phyloP scores from a whole-genome alignment of 176 grass and related monocot species.

The Ensete glaucum region DNA sequence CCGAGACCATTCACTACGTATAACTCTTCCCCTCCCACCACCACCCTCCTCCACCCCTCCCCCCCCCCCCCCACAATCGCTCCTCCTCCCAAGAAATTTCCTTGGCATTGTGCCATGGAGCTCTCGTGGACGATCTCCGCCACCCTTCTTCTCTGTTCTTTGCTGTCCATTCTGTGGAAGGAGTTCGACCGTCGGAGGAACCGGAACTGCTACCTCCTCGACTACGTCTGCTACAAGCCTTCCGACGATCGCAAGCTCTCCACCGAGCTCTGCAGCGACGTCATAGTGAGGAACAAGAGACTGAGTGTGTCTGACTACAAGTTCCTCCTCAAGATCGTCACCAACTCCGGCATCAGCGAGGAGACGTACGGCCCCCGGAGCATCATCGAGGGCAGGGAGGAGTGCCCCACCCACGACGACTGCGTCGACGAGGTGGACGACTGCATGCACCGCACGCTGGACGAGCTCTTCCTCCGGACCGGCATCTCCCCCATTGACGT shows the following conservation, averaged over 20 bases:
- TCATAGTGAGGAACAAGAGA: constrained; percentile 37
- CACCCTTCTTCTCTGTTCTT: constrained; percentile 20
- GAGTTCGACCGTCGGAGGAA: background rate
- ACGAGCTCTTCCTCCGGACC: constrained; percentile 23
- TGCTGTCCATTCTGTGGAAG: constrained; percentile 15
- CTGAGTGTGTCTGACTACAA: constrained; percentile 38
- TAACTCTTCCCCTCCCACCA: no score
- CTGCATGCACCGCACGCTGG: constrained; percentile 35
- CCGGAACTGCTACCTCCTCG: constrained; percentile 51
- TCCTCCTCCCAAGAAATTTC: no score
- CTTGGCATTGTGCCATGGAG: constrained; percentile 6
- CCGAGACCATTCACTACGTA: no score
- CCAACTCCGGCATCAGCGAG: constrained; percentile 65
- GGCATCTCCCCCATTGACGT: constrained; percentile 21
- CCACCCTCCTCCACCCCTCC: no score
- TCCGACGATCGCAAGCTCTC: constrained; percentile 29
- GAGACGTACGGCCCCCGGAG: constrained; percentile 49
- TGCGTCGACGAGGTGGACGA: constrained; percentile 44
- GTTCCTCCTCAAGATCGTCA: constrained; percentile 57
- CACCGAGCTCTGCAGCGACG: constrained; percentile 27
- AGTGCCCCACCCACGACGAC: constrained; percentile 27
- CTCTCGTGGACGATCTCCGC: constrained; percentile 3
- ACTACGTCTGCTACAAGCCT: constrained; percentile 56
- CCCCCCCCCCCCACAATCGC: no score
- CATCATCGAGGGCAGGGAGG: constrained; percentile 39